Base-by-base conservation (phyloP, 2,329 filamentous ascomycete species). In the Ilyonectria sp. region DNA sequence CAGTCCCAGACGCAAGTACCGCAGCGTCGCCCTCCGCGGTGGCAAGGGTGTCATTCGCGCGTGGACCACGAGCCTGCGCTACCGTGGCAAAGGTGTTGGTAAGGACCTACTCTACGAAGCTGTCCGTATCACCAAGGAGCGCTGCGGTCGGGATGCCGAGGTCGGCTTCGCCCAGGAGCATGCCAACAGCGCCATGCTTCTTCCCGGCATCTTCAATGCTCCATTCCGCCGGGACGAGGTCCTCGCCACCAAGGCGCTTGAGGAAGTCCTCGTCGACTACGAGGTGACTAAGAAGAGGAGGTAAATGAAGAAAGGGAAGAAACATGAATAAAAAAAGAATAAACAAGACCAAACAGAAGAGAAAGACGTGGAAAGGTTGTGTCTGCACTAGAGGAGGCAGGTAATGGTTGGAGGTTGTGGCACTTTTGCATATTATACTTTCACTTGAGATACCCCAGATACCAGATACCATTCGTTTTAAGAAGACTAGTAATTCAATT, bases 161-260 rank as follows among this genome's bases (percentile, higher is more conserved):
- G 84, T 95, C 58, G 89, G 91, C 2, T 97, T 97, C 79, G 93
- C 92, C 7, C 83, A 86, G 59, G 89, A 93, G 71, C 94, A 97
- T 83, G 94, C 93, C 50, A 94, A 95, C 86, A 90, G 90, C 70
- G 81, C 82, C 66, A 86, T 88, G 78, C 78, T 94, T 3, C 79
- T 94, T 58, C 90, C 91, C 15, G 82, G 83, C 65, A 79, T 89
- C 31, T 93, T 93, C 75, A 92, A 92, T 76, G 82, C 83, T 2
- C 80, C 81, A 0, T 90, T 94, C 76, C 83, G 89, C 65, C 85
- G 82, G 77, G 82, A 85, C 56, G 92, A 94, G 80, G 80, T 82
- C 58, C 84, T 83, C 74, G 91, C 91, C 0, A 84, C 86, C 13
- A 84, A 80, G 77, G 82, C 85, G 6, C 77, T 91, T 68, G 83